These are phyloP conservation scores for Talaromyces sp. DNA, from an alignment of 2,329 filamentous ascomycete genomes.

Conservation along the genomic window DNA sequence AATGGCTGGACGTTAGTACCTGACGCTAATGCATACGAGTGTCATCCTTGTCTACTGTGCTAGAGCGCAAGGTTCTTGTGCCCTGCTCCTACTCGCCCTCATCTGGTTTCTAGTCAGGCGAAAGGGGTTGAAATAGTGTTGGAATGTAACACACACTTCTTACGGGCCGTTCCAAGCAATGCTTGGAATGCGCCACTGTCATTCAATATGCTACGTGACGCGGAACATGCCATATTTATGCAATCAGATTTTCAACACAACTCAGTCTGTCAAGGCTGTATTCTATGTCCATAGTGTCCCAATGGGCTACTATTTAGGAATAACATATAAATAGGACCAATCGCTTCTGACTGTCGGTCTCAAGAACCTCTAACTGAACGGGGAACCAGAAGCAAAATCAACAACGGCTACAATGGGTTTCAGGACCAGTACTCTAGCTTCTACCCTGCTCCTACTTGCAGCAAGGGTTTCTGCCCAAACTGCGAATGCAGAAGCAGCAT, in stretches of 20 bases:
- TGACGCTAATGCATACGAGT: conserved; percentile 8
- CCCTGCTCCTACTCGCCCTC: not conserved
- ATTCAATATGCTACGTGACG: not conserved
- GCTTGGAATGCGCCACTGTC: not conserved
- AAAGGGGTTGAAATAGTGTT: not conserved
- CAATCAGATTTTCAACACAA: not conserved
- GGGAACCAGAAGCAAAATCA: not conserved
- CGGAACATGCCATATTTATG: not conserved
- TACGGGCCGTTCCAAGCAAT: not conserved
- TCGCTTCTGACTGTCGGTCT: not conserved
- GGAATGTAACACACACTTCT: conserved; percentile 11
- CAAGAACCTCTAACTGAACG: not conserved
- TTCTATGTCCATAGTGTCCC: not conserved
- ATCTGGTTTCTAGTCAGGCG: not conserved
- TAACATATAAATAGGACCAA: not conserved
- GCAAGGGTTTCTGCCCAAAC: conserved; percentile 1
- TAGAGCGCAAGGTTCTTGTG: not conserved
- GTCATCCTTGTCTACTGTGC: not conserved
- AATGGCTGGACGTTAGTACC: conserved; percentile 6
- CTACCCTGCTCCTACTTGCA: not conserved
- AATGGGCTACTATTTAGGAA: not conserved
- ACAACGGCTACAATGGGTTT: not conserved
- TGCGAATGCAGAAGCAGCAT: conserved; percentile 3
- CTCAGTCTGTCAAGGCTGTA: no score
- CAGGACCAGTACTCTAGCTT: not conserved